Evolutionary conservation across 2,329 filamentous ascomycete species (phyloP).

Genomic region (Pyrenochaeta sp.): DNA sequence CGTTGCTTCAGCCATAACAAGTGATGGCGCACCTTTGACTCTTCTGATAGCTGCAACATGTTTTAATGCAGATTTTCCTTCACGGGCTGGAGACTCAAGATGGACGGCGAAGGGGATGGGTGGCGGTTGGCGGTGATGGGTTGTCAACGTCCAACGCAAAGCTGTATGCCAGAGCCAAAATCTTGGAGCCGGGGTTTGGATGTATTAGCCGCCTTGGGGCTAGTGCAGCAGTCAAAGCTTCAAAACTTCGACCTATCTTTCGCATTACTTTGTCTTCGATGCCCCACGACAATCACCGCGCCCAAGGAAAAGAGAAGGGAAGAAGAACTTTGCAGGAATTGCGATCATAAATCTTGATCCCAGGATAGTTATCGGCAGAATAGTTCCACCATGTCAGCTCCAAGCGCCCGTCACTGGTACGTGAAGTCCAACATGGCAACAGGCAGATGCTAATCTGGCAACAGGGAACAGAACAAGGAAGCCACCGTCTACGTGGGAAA

Average conservation of each 20-base stretch:
- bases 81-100: constrained; percentile 1
- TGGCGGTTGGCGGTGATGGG: constrained; percentile 15
- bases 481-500: constrained; percentile 98
- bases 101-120: constrained; percentile 6
- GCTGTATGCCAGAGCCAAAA: constrained; percentile 35
- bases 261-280: constrained; percentile 5
- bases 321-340: not conserved
- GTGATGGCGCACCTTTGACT: constrained; percentile 80
- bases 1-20: not conserved
- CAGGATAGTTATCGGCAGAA: not conserved
- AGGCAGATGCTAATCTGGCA: constrained; percentile 23
- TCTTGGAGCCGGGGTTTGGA: constrained; percentile 20
- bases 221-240: constrained; percentile 26
- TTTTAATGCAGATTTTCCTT: constrained; percentile 33
- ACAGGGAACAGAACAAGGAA: constrained; percentile 87
- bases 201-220: constrained; percentile 13
- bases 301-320: not conserved
- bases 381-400: constrained; percentile 62
- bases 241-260: constrained; percentile 27
- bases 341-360: not conserved
- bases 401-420: constrained; percentile 78
- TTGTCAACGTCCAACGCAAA: constrained; percentile 18
- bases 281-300: constrained; percentile 9
- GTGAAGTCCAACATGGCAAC: constrained; percentile 21
- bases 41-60: constrained; percentile 81